A percentile compares a stretch with the other conserved stretches of the same genome.
Conservation (phyloP, 1,284 basidiomycete species). For the Mycena sp. region DNA sequence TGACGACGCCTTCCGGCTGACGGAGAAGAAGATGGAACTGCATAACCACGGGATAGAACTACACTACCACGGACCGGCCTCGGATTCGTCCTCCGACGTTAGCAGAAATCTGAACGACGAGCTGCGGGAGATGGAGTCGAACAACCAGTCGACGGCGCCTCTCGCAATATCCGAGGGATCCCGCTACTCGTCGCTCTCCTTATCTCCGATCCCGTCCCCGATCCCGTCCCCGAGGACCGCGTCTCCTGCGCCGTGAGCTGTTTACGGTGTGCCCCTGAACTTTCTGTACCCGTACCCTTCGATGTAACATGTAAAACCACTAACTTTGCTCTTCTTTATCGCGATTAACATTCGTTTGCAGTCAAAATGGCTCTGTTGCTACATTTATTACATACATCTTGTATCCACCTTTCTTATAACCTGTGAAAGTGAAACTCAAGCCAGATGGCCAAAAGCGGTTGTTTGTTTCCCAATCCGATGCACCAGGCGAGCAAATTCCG, state of each 20-base stretch:
- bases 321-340: too few species aligned
- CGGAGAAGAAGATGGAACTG: conserved; percentile 16
- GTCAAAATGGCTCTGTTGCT: too few species aligned
- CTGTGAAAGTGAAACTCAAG: too few species aligned
- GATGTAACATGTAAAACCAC: too few species aligned
- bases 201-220: background rate
- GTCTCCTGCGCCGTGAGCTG: too few species aligned
- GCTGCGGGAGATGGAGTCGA: conserved; percentile 6
- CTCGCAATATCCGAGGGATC: too few species aligned
- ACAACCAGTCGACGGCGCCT: background rate
- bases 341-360: too few species aligned
- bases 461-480: conserved; percentile 5
- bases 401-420: too few species aligned
- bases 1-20: conserved; percentile 23
- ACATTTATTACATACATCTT: too few species aligned
- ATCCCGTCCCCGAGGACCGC: background rate
- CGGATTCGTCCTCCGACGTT: conserved; percentile 20
- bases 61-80: too few species aligned
- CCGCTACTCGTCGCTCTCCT: background rate
- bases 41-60: background rate
- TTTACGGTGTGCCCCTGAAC: too few species aligned
- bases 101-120: conserved; percentile 24
- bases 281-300: too few species aligned
- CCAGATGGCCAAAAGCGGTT: background rate
- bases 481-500: background rate